A percentile compares a stretch with the other conserved stretches of the same genome.
Conservation (phyloP, 306 rosid species). For the Vigna hirtella region DNA sequence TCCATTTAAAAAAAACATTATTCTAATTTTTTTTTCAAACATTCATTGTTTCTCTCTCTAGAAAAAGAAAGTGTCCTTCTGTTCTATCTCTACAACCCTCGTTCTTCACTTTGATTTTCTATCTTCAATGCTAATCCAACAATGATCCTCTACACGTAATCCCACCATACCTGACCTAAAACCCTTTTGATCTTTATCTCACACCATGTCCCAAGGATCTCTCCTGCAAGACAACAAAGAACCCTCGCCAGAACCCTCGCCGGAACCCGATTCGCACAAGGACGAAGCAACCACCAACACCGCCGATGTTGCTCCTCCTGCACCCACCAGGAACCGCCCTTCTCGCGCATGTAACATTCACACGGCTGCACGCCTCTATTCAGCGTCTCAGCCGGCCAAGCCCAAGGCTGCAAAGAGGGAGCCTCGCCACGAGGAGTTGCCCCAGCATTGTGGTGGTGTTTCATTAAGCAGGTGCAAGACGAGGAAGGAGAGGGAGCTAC, state of each 20-base stretch:
- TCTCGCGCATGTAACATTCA: conserved; percentile 92
- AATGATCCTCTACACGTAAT: conserved; percentile 62
- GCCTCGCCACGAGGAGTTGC: conserved; percentile 49
- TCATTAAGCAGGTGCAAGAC: conserved; percentile 42
- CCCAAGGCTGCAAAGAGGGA: conserved; percentile 54
- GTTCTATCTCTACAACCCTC: conserved; percentile 29
- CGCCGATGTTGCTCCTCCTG: conserved; percentile 41
- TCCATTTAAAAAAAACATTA: neutral
- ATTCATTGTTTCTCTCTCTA: conserved; percentile 41
- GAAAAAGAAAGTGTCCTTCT: conserved; percentile 30
- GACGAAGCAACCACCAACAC: conserved; percentile 50
- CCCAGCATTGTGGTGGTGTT: conserved; percentile 41
- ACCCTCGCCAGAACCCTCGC: too few species aligned
- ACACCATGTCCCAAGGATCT: conserved; percentile 65
- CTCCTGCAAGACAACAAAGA: too few species aligned
- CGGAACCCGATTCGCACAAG: conserved; percentile 33
- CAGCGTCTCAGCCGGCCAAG: conserved; percentile 55
- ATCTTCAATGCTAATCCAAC: conserved; percentile 62
- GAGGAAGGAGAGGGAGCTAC: conserved; percentile 54
- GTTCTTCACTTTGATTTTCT: conserved; percentile 41
- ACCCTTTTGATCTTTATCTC: conserved; percentile 55
- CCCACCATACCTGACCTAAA: conserved; percentile 56
- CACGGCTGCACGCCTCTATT: conserved; percentile 67
- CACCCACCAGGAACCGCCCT: conserved; percentile 69
- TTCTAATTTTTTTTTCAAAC: neutral